These are phyloP conservation scores for Ceratocystis smalleyi DNA, from an alignment of 2,329 filamentous ascomycete species.

Conservation along the genomic window DNA sequence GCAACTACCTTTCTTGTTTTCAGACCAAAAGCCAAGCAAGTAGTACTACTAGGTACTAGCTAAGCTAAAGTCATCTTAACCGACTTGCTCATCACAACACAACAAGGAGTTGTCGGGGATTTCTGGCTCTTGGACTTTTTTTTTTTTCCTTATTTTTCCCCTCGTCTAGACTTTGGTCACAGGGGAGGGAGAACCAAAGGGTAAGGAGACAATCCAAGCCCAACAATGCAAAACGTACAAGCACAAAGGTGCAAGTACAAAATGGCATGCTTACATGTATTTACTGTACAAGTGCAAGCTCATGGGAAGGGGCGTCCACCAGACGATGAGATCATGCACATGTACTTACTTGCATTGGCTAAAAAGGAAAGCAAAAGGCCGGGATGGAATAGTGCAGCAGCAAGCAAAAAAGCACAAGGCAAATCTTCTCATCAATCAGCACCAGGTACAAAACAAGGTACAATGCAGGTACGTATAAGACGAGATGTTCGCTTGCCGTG, in stretches of 20 bases:
- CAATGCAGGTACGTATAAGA: neutral
- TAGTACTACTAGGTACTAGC: neutral
- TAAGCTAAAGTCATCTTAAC: constrained; percentile 1
- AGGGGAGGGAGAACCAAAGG: neutral
- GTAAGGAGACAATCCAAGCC: neutral
- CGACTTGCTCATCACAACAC: neutral
- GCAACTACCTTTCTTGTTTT: constrained; percentile 3
- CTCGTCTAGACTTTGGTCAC: neutral
- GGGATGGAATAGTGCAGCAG: neutral
- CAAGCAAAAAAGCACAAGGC: neutral
- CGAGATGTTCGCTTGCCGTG: neutral
- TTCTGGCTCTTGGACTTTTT: neutral
- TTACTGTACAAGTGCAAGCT: neutral
- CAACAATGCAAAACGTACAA: neutral
- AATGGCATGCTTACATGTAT: neutral
- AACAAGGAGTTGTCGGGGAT: constrained; percentile 1
- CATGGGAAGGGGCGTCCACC: neutral
- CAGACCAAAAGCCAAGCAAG: neutral
- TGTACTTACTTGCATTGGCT: neutral
- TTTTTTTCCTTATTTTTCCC: neutral
- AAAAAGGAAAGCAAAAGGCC: neutral
- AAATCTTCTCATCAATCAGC: neutral
- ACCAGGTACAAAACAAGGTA: neutral
- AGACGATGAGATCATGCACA: neutral
- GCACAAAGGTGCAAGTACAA: neutral